These are phyloP conservation scores for Kodamaea fungicola DNA, from an alignment of 1,139 yeast species.

Conservation along the genomic window DNA sequence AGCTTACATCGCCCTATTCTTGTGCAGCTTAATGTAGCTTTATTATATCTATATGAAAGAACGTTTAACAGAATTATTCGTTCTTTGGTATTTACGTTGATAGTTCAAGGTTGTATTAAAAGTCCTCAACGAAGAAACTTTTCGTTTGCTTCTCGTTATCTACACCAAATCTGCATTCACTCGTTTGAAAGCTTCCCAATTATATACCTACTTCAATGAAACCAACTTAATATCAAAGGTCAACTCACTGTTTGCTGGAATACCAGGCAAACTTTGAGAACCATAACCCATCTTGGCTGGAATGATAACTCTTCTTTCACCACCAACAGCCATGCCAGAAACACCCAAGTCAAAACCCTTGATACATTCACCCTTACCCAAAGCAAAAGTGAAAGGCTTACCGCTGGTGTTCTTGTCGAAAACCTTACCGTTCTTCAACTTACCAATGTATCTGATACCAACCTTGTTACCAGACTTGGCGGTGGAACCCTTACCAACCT, in stretches of 20 bases:
- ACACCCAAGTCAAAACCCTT: conserved; percentile 99
- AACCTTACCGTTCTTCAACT: conserved; percentile 91
- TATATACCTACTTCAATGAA: conserved; percentile 61
- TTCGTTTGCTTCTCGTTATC: no score
- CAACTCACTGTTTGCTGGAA: conserved; percentile 94
- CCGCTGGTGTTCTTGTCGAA: conserved; percentile 97
- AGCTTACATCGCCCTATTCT: no score
- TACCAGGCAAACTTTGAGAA: conserved; percentile 89
- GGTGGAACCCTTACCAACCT: conserved; percentile 78
- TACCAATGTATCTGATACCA: conserved; percentile 97
- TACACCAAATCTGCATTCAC: no score
- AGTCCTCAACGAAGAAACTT: no score
- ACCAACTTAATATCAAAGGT: conserved; percentile 95
- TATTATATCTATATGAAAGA: no score
- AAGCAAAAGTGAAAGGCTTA: conserved; percentile 85
- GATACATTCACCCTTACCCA: conserved; percentile 98
- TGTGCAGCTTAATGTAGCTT: no score
- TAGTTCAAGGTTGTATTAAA: no score
- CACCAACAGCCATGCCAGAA: conserved; percentile 98
- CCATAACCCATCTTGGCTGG: conserved; percentile 98
- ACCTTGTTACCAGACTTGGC: conserved; percentile 90
- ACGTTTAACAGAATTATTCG: no score
- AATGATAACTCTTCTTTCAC: conserved; percentile 95
- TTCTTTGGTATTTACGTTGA: no score
- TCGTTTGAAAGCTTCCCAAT: no score